Conservation (phyloP, 768 basidiomycete genomes). For the Kwoniella dendrophila region DNA sequence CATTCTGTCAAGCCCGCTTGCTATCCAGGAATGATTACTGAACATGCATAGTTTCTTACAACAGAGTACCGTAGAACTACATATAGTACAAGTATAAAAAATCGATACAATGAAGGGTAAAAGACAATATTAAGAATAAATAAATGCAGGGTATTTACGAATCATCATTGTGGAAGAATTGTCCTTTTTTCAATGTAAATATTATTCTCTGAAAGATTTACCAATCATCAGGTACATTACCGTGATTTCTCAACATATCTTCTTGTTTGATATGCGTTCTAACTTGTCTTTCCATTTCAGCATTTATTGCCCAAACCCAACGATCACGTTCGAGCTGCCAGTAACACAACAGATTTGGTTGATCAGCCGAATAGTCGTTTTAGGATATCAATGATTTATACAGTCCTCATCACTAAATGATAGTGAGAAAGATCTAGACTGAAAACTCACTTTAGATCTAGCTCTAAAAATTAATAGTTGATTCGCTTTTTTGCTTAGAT, state of each 20-base stretch:
- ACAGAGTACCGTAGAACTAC: no score
- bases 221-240: slow-evolving; percentile 59
- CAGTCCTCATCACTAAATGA: no score
- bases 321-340: slow-evolving; percentile 86
- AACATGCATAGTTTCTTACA: no score
- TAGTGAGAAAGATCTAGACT: not conserved
- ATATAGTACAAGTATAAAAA: no score
- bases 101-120: not conserved
- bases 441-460: slow-evolving; percentile 49
- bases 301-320: slow-evolving; percentile 93
- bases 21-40: no score
- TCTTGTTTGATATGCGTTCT: slow-evolving; percentile 69
- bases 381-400: no score
- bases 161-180: not conserved
- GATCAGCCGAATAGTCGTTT: no score
- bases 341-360: no score
- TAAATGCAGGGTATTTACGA: not conserved
- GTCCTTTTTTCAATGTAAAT: not conserved
- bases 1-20: no score
- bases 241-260: slow-evolving; percentile 66
- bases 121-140: not conserved
- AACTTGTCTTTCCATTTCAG: slow-evolving; percentile 80
- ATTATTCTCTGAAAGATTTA: not conserved
- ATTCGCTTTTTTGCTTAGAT: slow-evolving; percentile 60
- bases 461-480: slow-evolving; percentile 47